Evolutionary conservation across 331 rosid genomes (phyloP).

Genomic region (Arachis monticola): DNA sequence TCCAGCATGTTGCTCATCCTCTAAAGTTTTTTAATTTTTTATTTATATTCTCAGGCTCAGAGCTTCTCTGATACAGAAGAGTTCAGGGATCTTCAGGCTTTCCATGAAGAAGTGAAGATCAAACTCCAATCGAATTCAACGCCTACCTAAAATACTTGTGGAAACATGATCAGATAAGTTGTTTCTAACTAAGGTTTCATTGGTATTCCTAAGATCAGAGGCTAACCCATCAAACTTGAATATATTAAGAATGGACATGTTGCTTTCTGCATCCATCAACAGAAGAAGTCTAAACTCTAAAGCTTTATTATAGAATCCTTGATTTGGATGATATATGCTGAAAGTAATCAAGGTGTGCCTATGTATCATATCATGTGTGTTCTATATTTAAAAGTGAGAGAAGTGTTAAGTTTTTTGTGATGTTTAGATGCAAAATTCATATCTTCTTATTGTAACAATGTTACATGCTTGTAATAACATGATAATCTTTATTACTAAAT

Average conservation of each 20-base stretch:
- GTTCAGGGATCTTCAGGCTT: constrained; percentile 67
- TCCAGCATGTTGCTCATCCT: not conserved
- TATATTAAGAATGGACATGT: constrained; percentile 13
- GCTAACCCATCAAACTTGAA: constrained; percentile 9
- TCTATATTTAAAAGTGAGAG: not conserved
- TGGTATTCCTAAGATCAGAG: not conserved
- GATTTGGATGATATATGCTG: not conserved
- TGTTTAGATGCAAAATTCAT: not conserved
- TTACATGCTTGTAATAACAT: not conserved
- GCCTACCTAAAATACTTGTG: constrained; percentile 40
- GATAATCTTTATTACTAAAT: not conserved
- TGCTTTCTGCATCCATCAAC: constrained; percentile 22
- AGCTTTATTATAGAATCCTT: constrained; percentile 27
- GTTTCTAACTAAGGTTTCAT: constrained; percentile 19
- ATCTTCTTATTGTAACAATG: not conserved
- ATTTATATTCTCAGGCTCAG: constrained; percentile 57
- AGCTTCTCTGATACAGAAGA: constrained; percentile 75
- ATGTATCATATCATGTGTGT: constrained; percentile 5
- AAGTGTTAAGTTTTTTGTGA: not conserved
- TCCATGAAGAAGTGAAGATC: constrained; percentile 65
- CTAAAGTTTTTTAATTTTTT: constrained; percentile 15
- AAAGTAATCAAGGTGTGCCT: not conserved
- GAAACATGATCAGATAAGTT: constrained; percentile 4
- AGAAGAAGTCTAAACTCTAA: constrained; percentile 26
- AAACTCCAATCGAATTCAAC: constrained; percentile 56